phyloP scores from a whole-genome alignment of 202 grass and related monocot species.

The Bolboschoenoplectus hybrid region DNA sequence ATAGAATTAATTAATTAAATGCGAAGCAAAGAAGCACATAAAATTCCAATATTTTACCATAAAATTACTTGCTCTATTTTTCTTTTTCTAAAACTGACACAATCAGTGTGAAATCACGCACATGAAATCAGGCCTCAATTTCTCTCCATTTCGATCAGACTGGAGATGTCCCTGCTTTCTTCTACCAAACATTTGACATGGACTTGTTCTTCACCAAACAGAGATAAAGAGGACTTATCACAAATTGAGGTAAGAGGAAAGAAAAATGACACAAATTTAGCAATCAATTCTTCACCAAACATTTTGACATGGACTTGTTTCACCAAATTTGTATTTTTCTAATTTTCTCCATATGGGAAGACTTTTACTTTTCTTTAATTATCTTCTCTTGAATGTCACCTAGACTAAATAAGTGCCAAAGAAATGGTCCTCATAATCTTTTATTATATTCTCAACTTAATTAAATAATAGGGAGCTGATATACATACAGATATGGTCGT shows the following conservation, averaged over 20 bases:
- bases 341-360: background rate
- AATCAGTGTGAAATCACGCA: background rate
- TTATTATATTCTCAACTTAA: background rate
- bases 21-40: background rate
- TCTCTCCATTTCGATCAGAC: no score
- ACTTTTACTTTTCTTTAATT: no score
- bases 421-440: slow-evolving; percentile 14
- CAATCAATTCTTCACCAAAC: slow-evolving; percentile 26
- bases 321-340: background rate
- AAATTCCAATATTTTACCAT: background rate
- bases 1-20: background rate
- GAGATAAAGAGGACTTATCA: background rate
- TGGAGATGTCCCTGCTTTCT: no score
- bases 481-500: no score
- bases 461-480: background rate
- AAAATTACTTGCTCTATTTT: background rate
- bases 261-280: background rate
- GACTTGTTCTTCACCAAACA: background rate
- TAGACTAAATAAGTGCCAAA: background rate
- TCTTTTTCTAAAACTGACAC: background rate
- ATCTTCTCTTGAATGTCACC: background rate
- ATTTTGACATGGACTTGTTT: background rate
- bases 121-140: no score
- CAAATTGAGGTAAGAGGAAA: background rate
- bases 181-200: no score